These are phyloP conservation scores for Paecilomyces sp. DNA, from an alignment of 2,329 filamentous ascomycete genomes.

Conservation along the genomic window DNA sequence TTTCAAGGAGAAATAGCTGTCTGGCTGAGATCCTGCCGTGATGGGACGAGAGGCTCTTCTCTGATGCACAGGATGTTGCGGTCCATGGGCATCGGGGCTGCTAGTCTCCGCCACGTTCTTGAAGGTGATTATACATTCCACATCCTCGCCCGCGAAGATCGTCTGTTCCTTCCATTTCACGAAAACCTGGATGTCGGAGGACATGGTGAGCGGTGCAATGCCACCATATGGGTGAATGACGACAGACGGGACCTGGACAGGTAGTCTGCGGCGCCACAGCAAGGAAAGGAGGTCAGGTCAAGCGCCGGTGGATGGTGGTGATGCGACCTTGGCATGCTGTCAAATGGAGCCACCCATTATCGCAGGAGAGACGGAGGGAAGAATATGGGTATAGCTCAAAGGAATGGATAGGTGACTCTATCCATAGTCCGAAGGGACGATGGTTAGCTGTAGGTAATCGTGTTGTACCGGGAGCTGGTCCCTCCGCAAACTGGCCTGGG, in stretches of 20 bases:
- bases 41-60: slow-evolving; percentile 30
- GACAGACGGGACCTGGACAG: slow-evolving; percentile 4
- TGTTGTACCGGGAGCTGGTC: not conserved
- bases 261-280: slow-evolving; percentile 7
- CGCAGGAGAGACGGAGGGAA: slow-evolving; percentile 5
- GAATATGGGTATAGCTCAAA: slow-evolving; percentile 1
- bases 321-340: slow-evolving; percentile 20
- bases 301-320: slow-evolving; percentile 5
- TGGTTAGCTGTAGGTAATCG: not conserved
- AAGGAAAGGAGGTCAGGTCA: slow-evolving; percentile 8
- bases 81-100: slow-evolving; percentile 21
- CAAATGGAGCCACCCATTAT: slow-evolving; percentile 9
- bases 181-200: slow-evolving; percentile 84
- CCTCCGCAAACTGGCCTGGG: not conserved
- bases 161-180: slow-evolving; percentile 91
- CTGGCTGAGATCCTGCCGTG: slow-evolving; percentile 23
- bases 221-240: slow-evolving; percentile 24
- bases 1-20: slow-evolving; percentile 32
- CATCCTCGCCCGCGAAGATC: slow-evolving; percentile 92
- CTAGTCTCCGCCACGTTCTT: slow-evolving; percentile 63
- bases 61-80: slow-evolving; percentile 23
- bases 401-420: not conserved
- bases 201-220: slow-evolving; percentile 31
- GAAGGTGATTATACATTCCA: slow-evolving; percentile 94
- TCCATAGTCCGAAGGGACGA: not conserved